Conservation (phyloP, 2,329 filamentous ascomycete genomes). For the Botryotinia calthae region DNA sequence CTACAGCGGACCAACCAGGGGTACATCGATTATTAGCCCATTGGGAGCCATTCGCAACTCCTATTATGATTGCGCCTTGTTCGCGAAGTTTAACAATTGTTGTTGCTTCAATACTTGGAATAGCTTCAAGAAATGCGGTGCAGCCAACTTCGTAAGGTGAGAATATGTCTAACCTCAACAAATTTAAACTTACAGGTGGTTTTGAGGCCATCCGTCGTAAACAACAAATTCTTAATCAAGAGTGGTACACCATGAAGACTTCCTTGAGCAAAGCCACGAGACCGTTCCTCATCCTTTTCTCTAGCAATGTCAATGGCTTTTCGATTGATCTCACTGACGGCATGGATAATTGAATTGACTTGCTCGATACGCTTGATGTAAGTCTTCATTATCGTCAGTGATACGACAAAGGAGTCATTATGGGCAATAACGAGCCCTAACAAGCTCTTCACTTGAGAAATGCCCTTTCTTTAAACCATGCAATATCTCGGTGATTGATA, state of each 20-base stretch:
- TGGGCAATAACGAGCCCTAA: constrained; percentile 6
- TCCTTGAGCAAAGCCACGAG: constrained; percentile 22
- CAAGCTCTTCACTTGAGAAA: constrained; percentile 19
- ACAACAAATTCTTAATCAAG: constrained; percentile 58
- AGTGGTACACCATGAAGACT: constrained; percentile 57
- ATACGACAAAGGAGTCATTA: not conserved
- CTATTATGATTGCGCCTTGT: constrained; percentile 23
- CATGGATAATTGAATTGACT: constrained; percentile 5
- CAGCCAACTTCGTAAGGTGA: constrained; percentile 36
- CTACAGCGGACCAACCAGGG: constrained; percentile 61
- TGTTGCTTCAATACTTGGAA: constrained; percentile 51
- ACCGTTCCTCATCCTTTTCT: constrained; percentile 25
- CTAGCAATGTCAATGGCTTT: constrained; percentile 27
- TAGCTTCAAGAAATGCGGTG: constrained; percentile 49
- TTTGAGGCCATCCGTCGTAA: constrained; percentile 57
- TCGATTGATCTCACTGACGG: constrained; percentile 28
- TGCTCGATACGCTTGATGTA: constrained; percentile 19
- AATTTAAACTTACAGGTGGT: constrained; percentile 43
- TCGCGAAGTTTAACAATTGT: constrained; percentile 38
- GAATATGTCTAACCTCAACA: not conserved
- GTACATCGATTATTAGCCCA: constrained; percentile 53
- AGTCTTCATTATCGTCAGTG: constrained; percentile 7
- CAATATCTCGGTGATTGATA: constrained; percentile 4
- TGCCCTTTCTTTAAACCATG: not conserved
- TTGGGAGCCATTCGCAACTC: constrained; percentile 46